Evolutionary conservation across 2,329 filamentous ascomycete species (phyloP), one percentile per base, ranked within the genome.

Genomic region (Aspergillus calidoustus): DNA sequence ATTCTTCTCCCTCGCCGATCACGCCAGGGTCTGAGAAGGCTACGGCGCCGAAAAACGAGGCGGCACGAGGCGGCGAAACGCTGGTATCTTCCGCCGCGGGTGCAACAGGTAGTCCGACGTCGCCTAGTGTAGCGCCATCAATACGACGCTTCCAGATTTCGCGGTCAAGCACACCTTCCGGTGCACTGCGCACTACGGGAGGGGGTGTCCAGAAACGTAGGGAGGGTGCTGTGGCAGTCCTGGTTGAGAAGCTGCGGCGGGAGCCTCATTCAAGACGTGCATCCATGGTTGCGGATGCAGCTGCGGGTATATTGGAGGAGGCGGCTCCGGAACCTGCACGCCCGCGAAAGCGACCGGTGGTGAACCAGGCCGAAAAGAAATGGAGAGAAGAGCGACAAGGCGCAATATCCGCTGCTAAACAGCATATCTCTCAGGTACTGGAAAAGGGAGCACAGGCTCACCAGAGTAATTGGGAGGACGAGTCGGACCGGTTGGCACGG

Each of bases 91-190:
- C 65, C 30, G 44, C 54, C 9, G 63, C 67, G 19, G 65, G 63
- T 38, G 63, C 49, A 11, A 53, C 50, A 28, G 60, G 22, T n/a
- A 69, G 66, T 34, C 61, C 59, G n/a, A 47, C 62, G 6, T 68
- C 72, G 13, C 57, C 54, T 15, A 51, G 41, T 13, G 38, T 25
- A 25, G 53, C 67, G 15, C 65, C 62, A 46, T 65, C 72, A 4
- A 61, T 80, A 46, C 76, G 77, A 8, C 72, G 76, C 17, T 80
- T 80, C 61, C 77, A 79, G 60, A 78, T 80, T 46, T 74, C 76
- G 4, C 66, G 74, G 44, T 72, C 75, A 7, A 73, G 65, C 43
- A 72, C 66, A 19, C 64, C 72, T 9, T 53, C 61, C 28, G 66
- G 65, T 38, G 66, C 75, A 7, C 68, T 71, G 4, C 73, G 69